Evolutionary conservation across 2,329 filamentous ascomycete genomes (phyloP).

Genomic region (Volutella citrinella): DNA sequence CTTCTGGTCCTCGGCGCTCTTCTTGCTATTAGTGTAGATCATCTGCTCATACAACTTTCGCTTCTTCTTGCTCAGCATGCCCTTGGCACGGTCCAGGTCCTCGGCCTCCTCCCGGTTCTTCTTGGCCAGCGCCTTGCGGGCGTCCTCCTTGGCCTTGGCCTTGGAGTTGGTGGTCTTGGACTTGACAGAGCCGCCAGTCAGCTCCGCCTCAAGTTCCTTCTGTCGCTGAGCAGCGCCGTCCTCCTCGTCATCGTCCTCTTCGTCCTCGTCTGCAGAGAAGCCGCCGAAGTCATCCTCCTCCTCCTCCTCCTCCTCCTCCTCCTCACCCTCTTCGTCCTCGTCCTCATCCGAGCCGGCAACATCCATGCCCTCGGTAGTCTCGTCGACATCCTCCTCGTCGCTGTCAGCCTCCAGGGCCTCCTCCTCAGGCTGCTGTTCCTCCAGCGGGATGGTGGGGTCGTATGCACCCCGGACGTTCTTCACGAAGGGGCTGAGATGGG

Average conservation of each 20-base stretch:
- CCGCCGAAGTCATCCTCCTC: conserved; percentile 48
- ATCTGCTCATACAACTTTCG: conserved; percentile 97
- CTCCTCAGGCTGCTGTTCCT: conserved; percentile 82
- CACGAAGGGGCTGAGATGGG: conserved; percentile 94
- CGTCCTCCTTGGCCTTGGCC: conserved; percentile 65
- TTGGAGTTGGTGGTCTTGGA: conserved; percentile 46
- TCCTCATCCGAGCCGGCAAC: conserved; percentile 48
- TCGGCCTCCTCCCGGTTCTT: conserved; percentile 76
- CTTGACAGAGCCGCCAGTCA: conserved; percentile 64
- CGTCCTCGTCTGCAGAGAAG: conserved; percentile 46
- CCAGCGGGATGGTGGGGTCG: conserved; percentile 82
- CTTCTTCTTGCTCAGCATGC: conserved; percentile 98
- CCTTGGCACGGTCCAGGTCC: conserved; percentile 88
- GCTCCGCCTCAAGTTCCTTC: conserved; percentile 88
- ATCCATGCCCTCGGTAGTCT: conserved; percentile 48
- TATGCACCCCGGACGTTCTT: conserved; percentile 84
- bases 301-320: conserved; percentile 45
- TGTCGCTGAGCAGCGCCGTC: conserved; percentile 75
- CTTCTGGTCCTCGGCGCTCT: conserved; percentile 84
- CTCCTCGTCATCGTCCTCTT: conserved; percentile 41
- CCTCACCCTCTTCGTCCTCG: conserved; percentile 46
- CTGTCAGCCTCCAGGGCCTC: conserved; percentile 74
- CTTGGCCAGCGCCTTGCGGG: conserved; percentile 65
- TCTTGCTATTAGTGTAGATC: conserved; percentile 91
- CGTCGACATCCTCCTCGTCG: conserved; percentile 41